Conservation (phyloP, 495 filamentous ascomycete species). For the Aspergillus cristatus region DNA sequence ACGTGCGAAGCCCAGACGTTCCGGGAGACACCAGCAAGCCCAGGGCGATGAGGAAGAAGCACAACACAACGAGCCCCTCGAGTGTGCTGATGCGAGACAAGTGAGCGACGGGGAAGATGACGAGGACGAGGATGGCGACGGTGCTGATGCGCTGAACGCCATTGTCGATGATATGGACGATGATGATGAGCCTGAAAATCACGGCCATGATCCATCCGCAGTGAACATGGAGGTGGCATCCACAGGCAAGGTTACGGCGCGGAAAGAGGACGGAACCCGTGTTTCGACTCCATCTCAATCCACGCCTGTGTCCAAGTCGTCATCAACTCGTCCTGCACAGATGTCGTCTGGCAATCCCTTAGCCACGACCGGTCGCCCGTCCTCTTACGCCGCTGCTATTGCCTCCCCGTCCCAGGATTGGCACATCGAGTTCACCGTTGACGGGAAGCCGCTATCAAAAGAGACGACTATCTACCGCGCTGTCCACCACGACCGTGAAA, state of each 20-base stretch:
- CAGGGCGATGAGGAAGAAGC: constrained; percentile 51
- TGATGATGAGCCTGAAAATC: constrained; percentile 72
- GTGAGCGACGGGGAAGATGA: constrained; percentile 70
- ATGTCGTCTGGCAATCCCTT: constrained; percentile 29
- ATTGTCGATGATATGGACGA: constrained; percentile 80
- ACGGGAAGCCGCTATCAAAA: constrained; percentile 71
- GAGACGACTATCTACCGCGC: constrained; percentile 96
- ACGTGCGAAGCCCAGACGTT: constrained; percentile 37
- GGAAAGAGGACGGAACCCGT: constrained; percentile 88
- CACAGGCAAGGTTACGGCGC: constrained; percentile 88
- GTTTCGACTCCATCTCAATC: constrained; percentile 77
- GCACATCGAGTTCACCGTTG: constrained; percentile 94
- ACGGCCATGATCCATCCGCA: constrained; percentile 67
- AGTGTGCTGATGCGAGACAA: constrained; percentile 91
- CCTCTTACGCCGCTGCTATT: constrained; percentile 71
- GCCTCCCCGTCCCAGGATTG: constrained; percentile 73
- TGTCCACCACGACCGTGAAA: constrained; percentile 63
- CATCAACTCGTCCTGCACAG: constrained; percentile 29
- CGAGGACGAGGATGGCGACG: constrained; percentile 56
- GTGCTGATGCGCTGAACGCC: constrained; percentile 64
- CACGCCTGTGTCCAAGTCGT: constrained; percentile 39
- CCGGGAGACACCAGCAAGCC: constrained; percentile 37
- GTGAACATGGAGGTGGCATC: constrained; percentile 89
- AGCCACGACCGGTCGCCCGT: constrained; percentile 36
- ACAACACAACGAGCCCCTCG: constrained; percentile 54